Evolutionary conservation across 768 basidiomycete genomes (phyloP), one percentile per base, ranked within the genome.

Genomic region (Termitomyces sp.): DNA sequence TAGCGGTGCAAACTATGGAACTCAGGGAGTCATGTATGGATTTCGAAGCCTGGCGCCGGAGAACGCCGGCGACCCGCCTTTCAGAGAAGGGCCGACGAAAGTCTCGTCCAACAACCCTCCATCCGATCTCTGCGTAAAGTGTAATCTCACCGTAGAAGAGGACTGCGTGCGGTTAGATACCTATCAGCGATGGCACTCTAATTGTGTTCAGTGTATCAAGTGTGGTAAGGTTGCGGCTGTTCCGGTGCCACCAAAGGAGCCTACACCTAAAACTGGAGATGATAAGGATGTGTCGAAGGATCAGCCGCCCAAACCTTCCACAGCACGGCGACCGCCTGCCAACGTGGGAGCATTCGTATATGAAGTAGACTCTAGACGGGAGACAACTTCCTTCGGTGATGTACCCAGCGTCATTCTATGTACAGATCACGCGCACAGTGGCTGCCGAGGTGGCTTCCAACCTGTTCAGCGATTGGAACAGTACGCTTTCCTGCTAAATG

Each of bases 151-250:
- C 0, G 92, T 99, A 22, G 97, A 99, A 71, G 97, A 99, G 68
- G 97, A 98, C 61, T 98, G 97, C 65, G 90, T 93, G 44, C 81
- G 97, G 55, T 73, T 96, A 28, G 97, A 94, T 34, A 95, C 93
- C n/a, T 96, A 94, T 72, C 88, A 93, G 65, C 81, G 96, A 45
- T 98, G 97, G 97, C 97, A 99, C 71, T 90, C 93, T 2, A 79
- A 89, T 32, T 99, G 97, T 67, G 74, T 99, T n/a, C 84, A 88
- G 56, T 99, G 97, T 62, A 72, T 71, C 14, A 74, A 75, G 21
- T 98, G 96, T 64, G 89, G 91, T 9, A 90, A 86, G 66, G 76
- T 76, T 26, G 89, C 93, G 24, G 83, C 83, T 22, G 79, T 83
- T 35, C 81, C 81, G 5, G 64, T n/a, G 17, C 48, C 76, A 9